Evolutionary conservation across 257 asterid species (phyloP).

Genomic region (Verbena officinalis): DNA sequence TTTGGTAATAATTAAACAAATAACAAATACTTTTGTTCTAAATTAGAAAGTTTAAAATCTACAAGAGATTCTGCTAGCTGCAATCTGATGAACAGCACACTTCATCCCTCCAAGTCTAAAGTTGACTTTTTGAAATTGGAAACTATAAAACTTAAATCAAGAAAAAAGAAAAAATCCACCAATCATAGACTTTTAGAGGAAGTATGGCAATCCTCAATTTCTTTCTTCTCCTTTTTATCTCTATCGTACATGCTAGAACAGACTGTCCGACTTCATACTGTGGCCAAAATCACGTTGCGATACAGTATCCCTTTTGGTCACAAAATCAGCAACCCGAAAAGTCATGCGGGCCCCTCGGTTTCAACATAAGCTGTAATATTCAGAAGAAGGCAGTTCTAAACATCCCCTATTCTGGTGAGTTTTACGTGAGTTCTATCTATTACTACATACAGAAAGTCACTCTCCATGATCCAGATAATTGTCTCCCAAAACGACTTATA

Average conservation of each 20-base stretch:
- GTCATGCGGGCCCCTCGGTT: conserved; percentile 49
- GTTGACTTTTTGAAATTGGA: conserved; percentile 26
- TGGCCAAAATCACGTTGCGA: conserved; percentile 14
- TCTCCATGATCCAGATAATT: conserved; percentile 46
- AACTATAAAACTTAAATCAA: neutral
- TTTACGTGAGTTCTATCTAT: conserved; percentile 41
- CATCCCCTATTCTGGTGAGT: conserved; percentile 48
- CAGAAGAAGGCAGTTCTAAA: conserved; percentile 31
- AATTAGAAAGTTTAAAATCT: too few relatives aligned
- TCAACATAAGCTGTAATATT: conserved; percentile 37
- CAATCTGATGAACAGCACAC: neutral
- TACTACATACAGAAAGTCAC: conserved; percentile 35
- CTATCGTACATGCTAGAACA: conserved; percentile 27
- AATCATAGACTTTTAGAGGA: neutral
- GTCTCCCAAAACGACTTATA: conserved; percentile 52
- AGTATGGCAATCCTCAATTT: conserved; percentile 42
- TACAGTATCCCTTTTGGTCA: conserved; percentile 54
- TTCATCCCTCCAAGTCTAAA: neutral
- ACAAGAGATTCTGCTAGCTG: neutral
- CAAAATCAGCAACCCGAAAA: conserved; percentile 26
- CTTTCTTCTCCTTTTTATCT: conserved; percentile 26
- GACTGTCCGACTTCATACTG: conserved; percentile 38
- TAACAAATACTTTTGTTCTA: too few relatives aligned
- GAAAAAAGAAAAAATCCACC: too few relatives aligned
- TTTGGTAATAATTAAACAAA: too few relatives aligned